phyloP scores from a whole-genome alignment of 2,329 filamentous ascomycete genomes.

The Fusarium austroafricanum region DNA sequence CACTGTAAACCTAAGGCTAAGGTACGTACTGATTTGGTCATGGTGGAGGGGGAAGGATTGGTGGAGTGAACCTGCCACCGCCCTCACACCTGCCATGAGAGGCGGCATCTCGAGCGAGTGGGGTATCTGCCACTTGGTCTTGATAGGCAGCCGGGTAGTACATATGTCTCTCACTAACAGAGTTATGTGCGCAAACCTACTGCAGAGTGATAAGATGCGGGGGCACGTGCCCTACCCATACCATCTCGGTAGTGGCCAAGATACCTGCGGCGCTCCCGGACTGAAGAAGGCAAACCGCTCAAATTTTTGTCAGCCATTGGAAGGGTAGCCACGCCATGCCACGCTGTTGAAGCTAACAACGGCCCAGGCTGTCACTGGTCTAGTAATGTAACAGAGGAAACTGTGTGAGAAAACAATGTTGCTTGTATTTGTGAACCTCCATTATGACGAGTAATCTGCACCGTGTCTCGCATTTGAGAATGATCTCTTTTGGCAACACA shows the following conservation, averaged over 20 bases:
- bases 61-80: constrained; percentile 43
- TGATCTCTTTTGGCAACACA: neutral
- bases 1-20: constrained; percentile 37
- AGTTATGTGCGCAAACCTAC: neutral
- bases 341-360: constrained; percentile 36
- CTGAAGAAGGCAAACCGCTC: constrained; percentile 27
- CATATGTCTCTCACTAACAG: constrained; percentile 31
- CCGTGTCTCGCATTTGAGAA: constrained; percentile 21
- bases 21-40: constrained; percentile 38
- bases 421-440: neutral
- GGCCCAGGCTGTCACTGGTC: constrained; percentile 15
- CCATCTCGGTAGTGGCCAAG: constrained; percentile 38
- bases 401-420: constrained; percentile 19
- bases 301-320: constrained; percentile 38
- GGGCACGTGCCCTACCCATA: constrained; percentile 33
- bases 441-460: constrained; percentile 11
- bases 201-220: constrained; percentile 13
- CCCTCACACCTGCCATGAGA: constrained; percentile 19
- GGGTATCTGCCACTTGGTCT: constrained; percentile 25
- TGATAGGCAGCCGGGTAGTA: constrained; percentile 26
- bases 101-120: constrained; percentile 7
- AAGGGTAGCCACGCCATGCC: constrained; percentile 7
- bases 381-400: constrained; percentile 16
- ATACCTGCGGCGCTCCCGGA: constrained; percentile 38
- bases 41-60: constrained; percentile 42